Conservation (phyloP, 805 yeast species). For the Ogataea trehalophila region DNA sequence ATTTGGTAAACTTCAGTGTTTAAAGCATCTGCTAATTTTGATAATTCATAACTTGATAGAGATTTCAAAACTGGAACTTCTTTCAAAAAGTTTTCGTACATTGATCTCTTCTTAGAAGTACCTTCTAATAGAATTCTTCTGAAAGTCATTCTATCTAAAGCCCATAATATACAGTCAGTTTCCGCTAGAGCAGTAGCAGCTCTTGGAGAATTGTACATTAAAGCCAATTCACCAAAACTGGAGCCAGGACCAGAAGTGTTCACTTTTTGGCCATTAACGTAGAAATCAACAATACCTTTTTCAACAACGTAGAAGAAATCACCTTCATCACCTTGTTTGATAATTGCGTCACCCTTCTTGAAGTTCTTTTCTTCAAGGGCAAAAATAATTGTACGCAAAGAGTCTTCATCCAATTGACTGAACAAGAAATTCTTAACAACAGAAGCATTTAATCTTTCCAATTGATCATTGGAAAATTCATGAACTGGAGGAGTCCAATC, state of each 20-base stretch:
- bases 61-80: conserved; percentile 77
- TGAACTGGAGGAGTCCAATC: conserved; percentile 72
- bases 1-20: conserved; percentile 66
- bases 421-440: conserved; percentile 82
- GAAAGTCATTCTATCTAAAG: conserved; percentile 88
- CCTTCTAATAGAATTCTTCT: conserved; percentile 87
- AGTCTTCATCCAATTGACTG: conserved; percentile 72
- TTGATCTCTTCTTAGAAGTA: conserved; percentile 81
- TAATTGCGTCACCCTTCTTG: conserved; percentile 57
- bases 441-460: conserved; percentile 60
- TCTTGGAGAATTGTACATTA: conserved; percentile 96
- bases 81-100: conserved; percentile 85
- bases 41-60: conserved; percentile 75
- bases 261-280: conserved; percentile 65
- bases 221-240: conserved; percentile 93
- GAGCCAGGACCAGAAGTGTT: conserved; percentile 80
- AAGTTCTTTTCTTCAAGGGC: conserved; percentile 77
- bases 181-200: conserved; percentile 88
- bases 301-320: conserved; percentile 88
- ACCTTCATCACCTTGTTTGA: conserved; percentile 91
- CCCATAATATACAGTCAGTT: conserved; percentile 78
- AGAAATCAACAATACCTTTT: conserved; percentile 75
- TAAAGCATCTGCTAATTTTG: conserved; percentile 91
- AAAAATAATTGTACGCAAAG: conserved; percentile 70
- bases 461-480: conserved; percentile 57